Conservation (phyloP, 192 early-diverging fungal species). For the Entophlyctis helioformis region DNA sequence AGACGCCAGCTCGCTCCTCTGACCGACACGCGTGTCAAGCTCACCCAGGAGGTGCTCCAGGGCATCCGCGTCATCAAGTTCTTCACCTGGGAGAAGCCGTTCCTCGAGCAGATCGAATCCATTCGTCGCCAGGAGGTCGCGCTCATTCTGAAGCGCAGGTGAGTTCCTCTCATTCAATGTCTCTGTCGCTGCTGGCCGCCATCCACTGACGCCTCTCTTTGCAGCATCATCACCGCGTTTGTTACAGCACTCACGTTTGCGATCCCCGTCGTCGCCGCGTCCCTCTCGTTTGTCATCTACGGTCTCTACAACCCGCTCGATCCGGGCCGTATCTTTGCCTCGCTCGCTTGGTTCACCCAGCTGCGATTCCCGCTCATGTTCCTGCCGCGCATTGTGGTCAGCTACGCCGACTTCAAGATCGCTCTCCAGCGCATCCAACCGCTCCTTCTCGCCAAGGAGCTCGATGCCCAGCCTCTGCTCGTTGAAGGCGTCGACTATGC, state of each 20-base stretch:
- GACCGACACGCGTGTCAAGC: conserved; percentile 63
- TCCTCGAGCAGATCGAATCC: conserved; percentile 47
- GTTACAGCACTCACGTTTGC: conserved; percentile 17
- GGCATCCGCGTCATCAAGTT: conserved; percentile 85
- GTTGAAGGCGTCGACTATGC: conserved; percentile 31
- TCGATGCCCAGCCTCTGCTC: conserved; percentile 33
- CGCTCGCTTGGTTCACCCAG: conserved; percentile 31
- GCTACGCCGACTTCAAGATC: conserved; percentile 35
- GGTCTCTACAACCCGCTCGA: conserved; percentile 8
- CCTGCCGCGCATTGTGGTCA: conserved; percentile 30
- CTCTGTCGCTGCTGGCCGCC: conserved; percentile 8
- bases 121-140: conserved; percentile 57
- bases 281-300: conserved; percentile 23
- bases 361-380: conserved; percentile 41
- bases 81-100: conserved; percentile 75
- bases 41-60: conserved; percentile 55
- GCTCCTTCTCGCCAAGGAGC: conserved; percentile 48
- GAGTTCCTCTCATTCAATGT: background rate
- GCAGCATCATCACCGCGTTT: conserved; percentile 1
- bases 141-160: background rate
- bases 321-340: conserved; percentile 31
- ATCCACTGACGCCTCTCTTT: background rate
- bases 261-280: conserved; percentile 16
- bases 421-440: conserved; percentile 34
- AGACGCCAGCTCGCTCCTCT: conserved; percentile 27